Conservation (phyloP, 2,329 filamentous ascomycete species). For the Colletotrichum tanaceti region DNA sequence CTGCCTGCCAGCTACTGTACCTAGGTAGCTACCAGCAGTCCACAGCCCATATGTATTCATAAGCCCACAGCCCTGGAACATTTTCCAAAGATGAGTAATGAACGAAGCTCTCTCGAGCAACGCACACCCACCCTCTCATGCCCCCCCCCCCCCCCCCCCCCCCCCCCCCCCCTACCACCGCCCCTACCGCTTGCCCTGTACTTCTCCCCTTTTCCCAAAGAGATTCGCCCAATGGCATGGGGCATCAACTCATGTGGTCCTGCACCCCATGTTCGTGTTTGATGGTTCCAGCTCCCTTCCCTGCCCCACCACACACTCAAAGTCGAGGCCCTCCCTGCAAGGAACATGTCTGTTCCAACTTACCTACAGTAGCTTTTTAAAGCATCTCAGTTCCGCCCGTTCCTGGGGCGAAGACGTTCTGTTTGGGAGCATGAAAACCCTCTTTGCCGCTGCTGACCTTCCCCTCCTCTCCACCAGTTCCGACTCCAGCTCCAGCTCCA, state of each 20-base stretch:
- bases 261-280: constrained; percentile 42
- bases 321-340: constrained; percentile 39
- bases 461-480: constrained; percentile 47
- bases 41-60: constrained; percentile 9
- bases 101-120: background rate
- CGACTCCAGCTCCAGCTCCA: constrained; percentile 39
- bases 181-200: constrained; percentile 17
- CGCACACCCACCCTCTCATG: background rate
- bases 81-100: constrained; percentile 20
- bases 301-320: constrained; percentile 40
- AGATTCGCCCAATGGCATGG: constrained; percentile 40
- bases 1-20: no score
- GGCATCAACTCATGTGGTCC: constrained; percentile 38
- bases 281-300: constrained; percentile 42
- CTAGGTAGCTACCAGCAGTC: constrained; percentile 2
- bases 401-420: constrained; percentile 48
- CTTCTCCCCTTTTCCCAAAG: constrained; percentile 32
- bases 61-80: constrained; percentile 24
- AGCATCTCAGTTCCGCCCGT: constrained; percentile 39
- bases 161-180: no score
- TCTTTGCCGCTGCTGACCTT: constrained; percentile 54
- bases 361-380: constrained; percentile 31
- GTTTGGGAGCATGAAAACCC: constrained; percentile 54
- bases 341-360: constrained; percentile 39
- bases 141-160: no score